Conservation (phyloP, 352 stramenopile species). For the Poterioochromonas sp. region DNA sequence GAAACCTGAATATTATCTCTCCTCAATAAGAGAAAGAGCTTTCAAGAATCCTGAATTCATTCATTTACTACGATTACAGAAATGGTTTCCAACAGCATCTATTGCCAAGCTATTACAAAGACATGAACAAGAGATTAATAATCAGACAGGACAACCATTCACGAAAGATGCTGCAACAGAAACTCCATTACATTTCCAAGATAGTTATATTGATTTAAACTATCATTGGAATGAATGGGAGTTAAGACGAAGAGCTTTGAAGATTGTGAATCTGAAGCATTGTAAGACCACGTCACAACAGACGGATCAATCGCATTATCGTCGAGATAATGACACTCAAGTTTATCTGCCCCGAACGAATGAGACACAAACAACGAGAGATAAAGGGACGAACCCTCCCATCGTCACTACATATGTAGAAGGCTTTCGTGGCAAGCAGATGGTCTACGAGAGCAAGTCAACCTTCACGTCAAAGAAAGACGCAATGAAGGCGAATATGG, state of each 20-base stretch:
- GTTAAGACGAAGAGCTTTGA: conserved; percentile 69
- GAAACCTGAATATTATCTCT: conserved; percentile 63
- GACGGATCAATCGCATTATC: conserved; percentile 74
- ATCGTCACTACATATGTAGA: conserved; percentile 16
- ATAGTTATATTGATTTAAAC: conserved; percentile 74
- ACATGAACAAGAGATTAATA: background rate
- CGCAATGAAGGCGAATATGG: too few relatives aligned
- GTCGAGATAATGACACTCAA: conserved; percentile 69
- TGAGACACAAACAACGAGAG: conserved; percentile 65
- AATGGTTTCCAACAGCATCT: conserved; percentile 62
- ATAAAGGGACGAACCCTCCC: conserved; percentile 45
- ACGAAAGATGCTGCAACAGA: conserved; percentile 62
- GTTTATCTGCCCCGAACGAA: conserved; percentile 48
- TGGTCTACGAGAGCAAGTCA: too few relatives aligned
- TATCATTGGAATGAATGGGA: conserved; percentile 92
- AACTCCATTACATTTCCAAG: conserved; percentile 78
- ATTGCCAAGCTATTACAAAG: conserved; percentile 56
- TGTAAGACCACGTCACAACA: conserved; percentile 73
- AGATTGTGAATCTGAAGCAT: conserved; percentile 77
- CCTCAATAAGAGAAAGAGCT: conserved; percentile 59
- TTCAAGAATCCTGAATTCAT: conserved; percentile 72
- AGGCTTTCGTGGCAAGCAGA: background rate
- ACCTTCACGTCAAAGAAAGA: too few relatives aligned
- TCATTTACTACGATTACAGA: conserved; percentile 73
- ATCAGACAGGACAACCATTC: background rate